These are phyloP conservation scores for Myxozyma udenii DNA, from an alignment of 805 yeast species.

Conservation along the genomic window DNA sequence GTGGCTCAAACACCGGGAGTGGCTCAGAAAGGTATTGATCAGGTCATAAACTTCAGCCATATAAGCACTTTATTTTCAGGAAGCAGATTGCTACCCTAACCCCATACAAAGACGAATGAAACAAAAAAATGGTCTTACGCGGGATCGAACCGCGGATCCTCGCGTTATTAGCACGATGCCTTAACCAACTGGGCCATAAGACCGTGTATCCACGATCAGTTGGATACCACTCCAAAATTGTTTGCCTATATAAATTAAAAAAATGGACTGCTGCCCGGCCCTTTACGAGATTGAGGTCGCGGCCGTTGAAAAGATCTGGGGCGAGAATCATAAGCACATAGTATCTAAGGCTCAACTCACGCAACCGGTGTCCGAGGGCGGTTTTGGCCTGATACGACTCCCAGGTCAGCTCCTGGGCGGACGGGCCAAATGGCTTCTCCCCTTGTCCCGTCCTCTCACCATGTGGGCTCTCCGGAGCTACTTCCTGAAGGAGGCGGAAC, in stretches of 20 bases:
- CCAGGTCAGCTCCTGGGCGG: neutral
- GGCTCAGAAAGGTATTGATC: too few relatives aligned
- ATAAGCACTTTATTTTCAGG: too few relatives aligned
- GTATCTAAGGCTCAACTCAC: neutral
- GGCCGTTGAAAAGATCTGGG: conserved; percentile 1
- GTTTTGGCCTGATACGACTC: neutral
- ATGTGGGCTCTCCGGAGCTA: neutral
- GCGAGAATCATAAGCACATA: neutral
- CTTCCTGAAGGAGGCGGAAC: neutral
- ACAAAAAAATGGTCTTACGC: conserved; percentile 16
- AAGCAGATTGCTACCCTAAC: too few relatives aligned
- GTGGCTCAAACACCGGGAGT: too few relatives aligned
- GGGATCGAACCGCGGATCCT: conserved; percentile 24
- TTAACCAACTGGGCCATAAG: conserved; percentile 21
- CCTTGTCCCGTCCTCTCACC: neutral
- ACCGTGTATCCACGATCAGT: conserved; percentile 3
- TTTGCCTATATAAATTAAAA: neutral
- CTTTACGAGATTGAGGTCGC: neutral
- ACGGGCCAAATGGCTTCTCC: neutral
- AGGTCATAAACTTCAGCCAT: too few relatives aligned
- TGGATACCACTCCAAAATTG: neutral
- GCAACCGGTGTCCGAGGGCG: neutral
- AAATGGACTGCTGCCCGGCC: neutral
- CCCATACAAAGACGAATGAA: too few relatives aligned
- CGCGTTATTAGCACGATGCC: conserved; percentile 21